phyloP scores from a whole-genome alignment of 768 basidiomycete species.

The Flagelloscypha sp. region DNA sequence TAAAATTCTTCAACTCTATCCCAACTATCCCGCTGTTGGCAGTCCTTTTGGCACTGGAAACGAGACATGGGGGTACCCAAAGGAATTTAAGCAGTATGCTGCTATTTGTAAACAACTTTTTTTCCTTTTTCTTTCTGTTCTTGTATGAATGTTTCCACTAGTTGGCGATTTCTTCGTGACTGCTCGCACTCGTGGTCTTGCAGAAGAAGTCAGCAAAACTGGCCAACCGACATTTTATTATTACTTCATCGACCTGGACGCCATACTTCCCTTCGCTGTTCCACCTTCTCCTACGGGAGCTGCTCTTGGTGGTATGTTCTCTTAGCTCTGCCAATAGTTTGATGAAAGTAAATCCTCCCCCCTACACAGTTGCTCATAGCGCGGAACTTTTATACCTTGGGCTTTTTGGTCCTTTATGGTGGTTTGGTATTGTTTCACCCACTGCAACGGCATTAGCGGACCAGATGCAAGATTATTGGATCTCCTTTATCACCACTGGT shows the following conservation, averaged over 20 bases:
- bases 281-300: no score
- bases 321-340: no score
- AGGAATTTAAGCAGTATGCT: constrained; percentile 29
- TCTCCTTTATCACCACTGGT: constrained; percentile 13
- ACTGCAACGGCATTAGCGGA: constrained; percentile 7
- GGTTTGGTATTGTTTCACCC: no score
- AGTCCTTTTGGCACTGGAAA: constrained; percentile 40
- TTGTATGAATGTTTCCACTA: not conserved
- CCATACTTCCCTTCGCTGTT: constrained; percentile 1
- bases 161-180: constrained; percentile 19
- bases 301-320: no score
- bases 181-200: constrained; percentile 7
- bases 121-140: no score
- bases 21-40: constrained; percentile 31
- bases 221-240: constrained; percentile 9
- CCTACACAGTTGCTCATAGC: constrained; percentile 9
- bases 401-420: constrained; percentile 1
- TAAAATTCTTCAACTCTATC: constrained; percentile 29
- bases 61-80: constrained; percentile 32
- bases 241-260: constrained; percentile 13
- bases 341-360: no score
- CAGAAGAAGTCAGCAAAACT: constrained; percentile 3
- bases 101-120: constrained; percentile 16
- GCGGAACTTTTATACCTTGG: constrained; percentile 10
- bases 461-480: constrained; percentile 16